Percentiles rank a stretch among this genome's conserved stretches.
Conservation (phyloP, 1,284 basidiomycete genomes). For the Fomitopsis betulina region DNA sequence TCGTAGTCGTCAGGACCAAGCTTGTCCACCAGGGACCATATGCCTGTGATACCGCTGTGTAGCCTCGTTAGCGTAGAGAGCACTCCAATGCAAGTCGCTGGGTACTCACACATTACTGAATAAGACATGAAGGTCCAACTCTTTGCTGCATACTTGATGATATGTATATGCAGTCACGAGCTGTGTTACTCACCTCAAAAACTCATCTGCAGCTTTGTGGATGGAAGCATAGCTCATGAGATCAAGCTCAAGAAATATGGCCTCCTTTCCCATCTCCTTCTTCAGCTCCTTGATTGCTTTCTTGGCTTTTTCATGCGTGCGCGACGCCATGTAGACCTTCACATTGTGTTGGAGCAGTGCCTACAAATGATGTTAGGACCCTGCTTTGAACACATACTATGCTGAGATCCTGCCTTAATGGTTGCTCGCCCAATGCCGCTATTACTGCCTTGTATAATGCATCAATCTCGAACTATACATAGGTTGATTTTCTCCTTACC, state of each 20-base stretch:
- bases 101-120: slow-evolving; percentile 11
- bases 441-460: background rate
- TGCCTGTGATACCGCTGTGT: slow-evolving; percentile 6
- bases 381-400: background rate
- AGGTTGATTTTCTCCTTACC: background rate
- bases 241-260: slow-evolving; percentile 44
- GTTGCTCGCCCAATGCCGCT: slow-evolving; percentile 4
- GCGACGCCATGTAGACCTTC: slow-evolving; percentile 49
- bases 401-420: background rate
- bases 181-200: slow-evolving; percentile 27
- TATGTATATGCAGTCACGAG: background rate
- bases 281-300: slow-evolving; percentile 39
- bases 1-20: slow-evolving; percentile 10
- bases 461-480: background rate
- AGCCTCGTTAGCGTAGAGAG: background rate
- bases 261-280: slow-evolving; percentile 30
- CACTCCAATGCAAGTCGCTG: background rate
- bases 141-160: background rate
- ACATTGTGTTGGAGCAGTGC: slow-evolving; percentile 35
- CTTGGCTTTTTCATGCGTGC: slow-evolving; percentile 34
- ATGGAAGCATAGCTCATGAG: slow-evolving; percentile 41
- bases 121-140: slow-evolving; percentile 4
- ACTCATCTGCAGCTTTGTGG: slow-evolving; percentile 32
- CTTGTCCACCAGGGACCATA: slow-evolving; percentile 4
- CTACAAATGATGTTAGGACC: background rate